Percentiles rank a stretch among this genome's conserved stretches.
Conservation (phyloP, 805 yeast genomes). For the Ogataea nitratoaversa region DNA sequence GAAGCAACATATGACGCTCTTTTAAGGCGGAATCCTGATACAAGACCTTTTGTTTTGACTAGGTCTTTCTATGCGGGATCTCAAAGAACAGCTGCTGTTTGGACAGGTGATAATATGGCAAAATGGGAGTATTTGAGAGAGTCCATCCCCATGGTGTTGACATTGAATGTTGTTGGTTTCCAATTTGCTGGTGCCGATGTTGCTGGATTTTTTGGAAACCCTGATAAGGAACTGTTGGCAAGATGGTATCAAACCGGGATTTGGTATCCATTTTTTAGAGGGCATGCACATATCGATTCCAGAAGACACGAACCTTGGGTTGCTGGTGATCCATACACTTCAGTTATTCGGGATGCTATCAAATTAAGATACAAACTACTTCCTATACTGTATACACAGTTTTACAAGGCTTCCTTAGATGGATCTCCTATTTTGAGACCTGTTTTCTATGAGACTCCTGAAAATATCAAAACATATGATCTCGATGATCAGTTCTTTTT, state of each 20-base stretch:
- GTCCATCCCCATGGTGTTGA: constrained; percentile 84
- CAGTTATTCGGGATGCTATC: constrained; percentile 65
- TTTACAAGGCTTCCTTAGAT: constrained; percentile 52
- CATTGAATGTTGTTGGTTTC: constrained; percentile 76
- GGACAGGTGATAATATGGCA: constrained; percentile 98
- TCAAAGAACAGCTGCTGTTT: constrained; percentile 85
- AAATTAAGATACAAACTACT: constrained; percentile 68
- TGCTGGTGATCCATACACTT: constrained; percentile 67
- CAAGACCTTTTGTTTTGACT: constrained; percentile 85
- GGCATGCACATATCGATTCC: constrained; percentile 94
- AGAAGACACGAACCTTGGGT: constrained; percentile 92
- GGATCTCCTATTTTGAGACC: constrained; percentile 77
- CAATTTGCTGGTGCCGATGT: constrained; percentile 96
- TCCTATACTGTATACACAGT: constrained; percentile 78
- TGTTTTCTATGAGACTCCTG: constrained; percentile 53
- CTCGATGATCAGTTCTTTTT: constrained; percentile 83
- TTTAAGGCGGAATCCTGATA: constrained; percentile 41
- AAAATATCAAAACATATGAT: constrained; percentile 42
- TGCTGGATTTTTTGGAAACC: constrained; percentile 94
- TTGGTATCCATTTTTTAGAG: constrained; percentile 96
- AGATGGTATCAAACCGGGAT: constrained; percentile 97
- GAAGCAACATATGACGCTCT: constrained; percentile 74
- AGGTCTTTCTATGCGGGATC: constrained; percentile 89
- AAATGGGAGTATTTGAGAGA: constrained; percentile 81
- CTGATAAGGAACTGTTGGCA: constrained; percentile 69